A percentile compares a stretch with the other conserved stretches of the same genome.
phyloP scores from a whole-genome alignment of 1,139 yeast species.

The Scheffersomyces insectosa region DNA sequence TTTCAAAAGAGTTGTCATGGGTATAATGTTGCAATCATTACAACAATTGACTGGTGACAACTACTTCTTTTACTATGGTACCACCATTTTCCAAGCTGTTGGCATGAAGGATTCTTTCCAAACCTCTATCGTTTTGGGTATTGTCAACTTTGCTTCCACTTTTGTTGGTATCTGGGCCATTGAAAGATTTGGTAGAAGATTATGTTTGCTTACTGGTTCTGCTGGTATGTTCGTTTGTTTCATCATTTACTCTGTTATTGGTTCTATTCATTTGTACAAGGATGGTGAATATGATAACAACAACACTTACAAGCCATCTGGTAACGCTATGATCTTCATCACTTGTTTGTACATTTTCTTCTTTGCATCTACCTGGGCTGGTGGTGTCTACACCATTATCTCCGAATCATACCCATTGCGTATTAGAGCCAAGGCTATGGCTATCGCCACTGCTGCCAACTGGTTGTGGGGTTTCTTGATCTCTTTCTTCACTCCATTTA shows the following conservation, averaged over 20 bases:
- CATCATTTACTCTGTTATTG: constrained; percentile 61
- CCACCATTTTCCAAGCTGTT: constrained; percentile 74
- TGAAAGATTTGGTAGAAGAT: constrained; percentile 72
- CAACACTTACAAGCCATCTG: constrained; percentile 48
- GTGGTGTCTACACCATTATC: constrained; percentile 75
- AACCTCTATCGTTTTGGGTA: constrained; percentile 66
- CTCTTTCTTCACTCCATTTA: constrained; percentile 74
- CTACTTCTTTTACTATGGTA: constrained; percentile 82
- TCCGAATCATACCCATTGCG: constrained; percentile 82
- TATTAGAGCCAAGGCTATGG: constrained; percentile 79
- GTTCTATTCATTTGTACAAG: constrained; percentile 61
- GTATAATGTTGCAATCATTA: constrained; percentile 64
- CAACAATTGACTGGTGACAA: constrained; percentile 83
- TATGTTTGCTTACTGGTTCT: constrained; percentile 53
- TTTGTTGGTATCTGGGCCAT: constrained; percentile 67
- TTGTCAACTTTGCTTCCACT: constrained; percentile 71
- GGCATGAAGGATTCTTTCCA: constrained; percentile 74
- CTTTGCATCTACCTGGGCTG: constrained; percentile 90
- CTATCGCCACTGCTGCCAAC: constrained; percentile 72
- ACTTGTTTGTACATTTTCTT: constrained; percentile 80
- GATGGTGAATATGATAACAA: constrained; percentile 31
- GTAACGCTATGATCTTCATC: constrained; percentile 75
- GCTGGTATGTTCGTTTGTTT: constrained; percentile 56
- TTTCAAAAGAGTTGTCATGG: constrained; percentile 32
- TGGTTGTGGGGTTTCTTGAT: constrained; percentile 83